A percentile compares a stretch with the other conserved stretches of the same genome.
Conservation (phyloP, 1,284 basidiomycete genomes). For the Ustilago sp. region DNA sequence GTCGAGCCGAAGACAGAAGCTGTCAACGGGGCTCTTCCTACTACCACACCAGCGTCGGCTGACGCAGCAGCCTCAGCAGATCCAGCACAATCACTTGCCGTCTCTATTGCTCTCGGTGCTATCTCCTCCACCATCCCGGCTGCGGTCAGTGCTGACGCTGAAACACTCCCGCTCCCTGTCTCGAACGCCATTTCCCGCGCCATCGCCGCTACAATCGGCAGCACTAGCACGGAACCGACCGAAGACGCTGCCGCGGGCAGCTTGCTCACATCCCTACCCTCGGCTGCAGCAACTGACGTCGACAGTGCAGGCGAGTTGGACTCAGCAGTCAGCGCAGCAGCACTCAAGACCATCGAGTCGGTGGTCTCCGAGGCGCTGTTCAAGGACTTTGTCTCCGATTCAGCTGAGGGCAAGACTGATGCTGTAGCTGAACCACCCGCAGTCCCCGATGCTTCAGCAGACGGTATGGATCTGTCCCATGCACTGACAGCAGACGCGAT, state of each 20-base stretch:
- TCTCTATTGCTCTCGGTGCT: conserved; percentile 35
- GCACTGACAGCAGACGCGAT: conserved; percentile 41
- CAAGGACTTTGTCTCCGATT: conserved; percentile 32
- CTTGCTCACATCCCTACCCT: conserved; percentile 8
- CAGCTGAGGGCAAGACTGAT: conserved; percentile 5
- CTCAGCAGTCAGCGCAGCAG: conserved; percentile 33
- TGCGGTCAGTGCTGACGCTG: conserved; percentile 24
- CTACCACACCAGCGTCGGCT: background rate
- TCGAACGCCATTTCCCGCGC: conserved; percentile 40
- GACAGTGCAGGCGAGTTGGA: conserved; percentile 12
- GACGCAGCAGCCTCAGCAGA: conserved; percentile 2
- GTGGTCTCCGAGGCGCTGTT: conserved; percentile 42
- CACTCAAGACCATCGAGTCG: conserved; percentile 36
- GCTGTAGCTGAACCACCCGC: background rate
- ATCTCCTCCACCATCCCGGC: conserved; percentile 11
- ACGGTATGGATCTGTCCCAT: conserved; percentile 15
- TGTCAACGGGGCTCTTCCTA: background rate
- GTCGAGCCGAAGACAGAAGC: background rate
- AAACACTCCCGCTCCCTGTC: conserved; percentile 24
- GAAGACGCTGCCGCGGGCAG: background rate
- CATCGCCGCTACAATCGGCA: conserved; percentile 39
- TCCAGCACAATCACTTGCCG: conserved; percentile 26
- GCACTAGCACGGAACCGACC: conserved; percentile 6
- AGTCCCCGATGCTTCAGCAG: conserved; percentile 2
- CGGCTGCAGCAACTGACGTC: background rate